Conservation (phyloP, 2,329 filamentous ascomycete genomes). For the Scytalidium lignicola region DNA sequence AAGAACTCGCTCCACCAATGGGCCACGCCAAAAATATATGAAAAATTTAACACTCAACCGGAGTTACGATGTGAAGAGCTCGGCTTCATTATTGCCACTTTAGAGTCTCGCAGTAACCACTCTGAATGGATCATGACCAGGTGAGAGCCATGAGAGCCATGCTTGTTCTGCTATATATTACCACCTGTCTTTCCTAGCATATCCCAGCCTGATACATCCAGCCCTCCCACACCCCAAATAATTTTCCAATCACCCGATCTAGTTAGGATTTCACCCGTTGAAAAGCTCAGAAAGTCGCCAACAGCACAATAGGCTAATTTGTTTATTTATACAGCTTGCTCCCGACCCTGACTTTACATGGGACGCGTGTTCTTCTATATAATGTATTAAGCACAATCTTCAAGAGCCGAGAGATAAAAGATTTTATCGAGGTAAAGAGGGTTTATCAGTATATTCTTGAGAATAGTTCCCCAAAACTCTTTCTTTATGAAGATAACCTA, state of each 20-base stretch:
- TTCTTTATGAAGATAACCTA: not conserved
- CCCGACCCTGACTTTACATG: not conserved
- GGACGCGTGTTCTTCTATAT: not conserved
- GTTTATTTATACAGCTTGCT: not conserved
- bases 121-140: not conserved
- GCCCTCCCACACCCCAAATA: no score
- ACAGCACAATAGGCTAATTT: not conserved
- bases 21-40: not conserved
- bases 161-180: not conserved
- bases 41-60: not conserved
- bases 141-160: not conserved
- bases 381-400: not conserved
- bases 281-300: not conserved
- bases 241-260: no score
- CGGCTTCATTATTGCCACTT: not conserved
- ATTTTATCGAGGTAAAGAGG: not conserved
- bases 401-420: not conserved
- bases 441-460: not conserved
- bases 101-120: not conserved
- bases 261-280: not conserved
- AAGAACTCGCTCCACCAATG: not conserved
- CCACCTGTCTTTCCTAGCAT: not conserved
- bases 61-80: not conserved
- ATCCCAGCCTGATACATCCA: not conserved
- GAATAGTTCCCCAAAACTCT: not conserved